Conservation (phyloP, 805 yeast species). For the Candida anglica region DNA sequence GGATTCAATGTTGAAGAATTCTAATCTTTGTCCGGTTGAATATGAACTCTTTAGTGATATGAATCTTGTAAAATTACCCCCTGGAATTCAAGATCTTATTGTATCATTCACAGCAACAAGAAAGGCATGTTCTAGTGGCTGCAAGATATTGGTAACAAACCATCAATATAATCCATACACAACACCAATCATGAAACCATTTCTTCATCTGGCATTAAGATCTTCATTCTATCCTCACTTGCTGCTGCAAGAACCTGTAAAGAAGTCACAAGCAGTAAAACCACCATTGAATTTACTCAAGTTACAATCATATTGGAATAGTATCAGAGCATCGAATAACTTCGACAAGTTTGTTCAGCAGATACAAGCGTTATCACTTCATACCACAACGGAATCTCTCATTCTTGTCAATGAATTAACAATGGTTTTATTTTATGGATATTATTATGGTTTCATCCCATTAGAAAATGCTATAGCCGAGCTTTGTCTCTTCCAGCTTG, state of each 20-base stretch:
- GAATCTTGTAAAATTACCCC: conserved; percentile 31
- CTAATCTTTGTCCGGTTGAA: conserved; percentile 27
- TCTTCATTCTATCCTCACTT: conserved; percentile 3
- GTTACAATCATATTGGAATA: conserved; percentile 39
- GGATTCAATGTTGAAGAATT: conserved; percentile 20
- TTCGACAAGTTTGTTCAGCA: conserved; percentile 31
- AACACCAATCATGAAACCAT: conserved; percentile 30
- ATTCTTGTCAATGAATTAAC: conserved; percentile 29
- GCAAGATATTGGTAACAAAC: conserved; percentile 19
- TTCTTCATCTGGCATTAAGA: conserved; percentile 24
- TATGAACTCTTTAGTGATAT: conserved; percentile 30
- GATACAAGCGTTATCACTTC: conserved; percentile 18
- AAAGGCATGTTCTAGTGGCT: conserved; percentile 12
- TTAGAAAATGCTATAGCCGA: conserved; percentile 41
- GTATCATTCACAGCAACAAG: conserved; percentile 35
- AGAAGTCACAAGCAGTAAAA: conserved; percentile 12
- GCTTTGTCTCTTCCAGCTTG: conserved; percentile 31
- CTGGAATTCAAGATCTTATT: conserved; percentile 40
- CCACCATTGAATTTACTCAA: conserved; percentile 33
- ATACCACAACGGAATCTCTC: conserved; percentile 16
- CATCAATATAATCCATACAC: conserved; percentile 19
- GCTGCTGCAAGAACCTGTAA: neutral
- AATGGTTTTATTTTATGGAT: conserved; percentile 39
- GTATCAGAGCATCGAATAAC: conserved; percentile 26
- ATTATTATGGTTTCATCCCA: conserved; percentile 39